Conservation (phyloP, 352 stramenopile genomes). For the Albugo laibachii region DNA sequence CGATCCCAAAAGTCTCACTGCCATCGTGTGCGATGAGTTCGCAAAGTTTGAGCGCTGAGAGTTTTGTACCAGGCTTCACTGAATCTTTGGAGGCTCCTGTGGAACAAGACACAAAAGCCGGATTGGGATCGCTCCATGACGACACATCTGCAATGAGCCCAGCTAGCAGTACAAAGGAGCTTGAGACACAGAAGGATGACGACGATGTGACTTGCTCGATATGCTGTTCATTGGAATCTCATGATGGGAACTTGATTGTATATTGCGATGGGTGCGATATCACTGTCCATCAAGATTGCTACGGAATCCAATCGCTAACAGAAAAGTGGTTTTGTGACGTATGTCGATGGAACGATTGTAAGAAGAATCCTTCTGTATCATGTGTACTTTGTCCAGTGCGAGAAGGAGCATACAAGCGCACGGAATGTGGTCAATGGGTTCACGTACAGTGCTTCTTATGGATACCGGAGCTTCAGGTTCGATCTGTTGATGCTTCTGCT, state of each 20-base stretch:
- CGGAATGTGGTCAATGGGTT: conserved; percentile 44
- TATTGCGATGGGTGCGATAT: conserved; percentile 81
- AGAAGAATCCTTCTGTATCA: neutral
- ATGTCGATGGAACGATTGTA: neutral
- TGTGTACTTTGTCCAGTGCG: conserved; percentile 57
- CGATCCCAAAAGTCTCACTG: too few species aligned
- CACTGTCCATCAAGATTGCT: conserved; percentile 80
- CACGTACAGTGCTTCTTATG: conserved; percentile 77
- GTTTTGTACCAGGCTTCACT: neutral
- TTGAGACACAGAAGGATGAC: neutral
- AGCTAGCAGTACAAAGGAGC: neutral
- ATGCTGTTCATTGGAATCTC: conserved; percentile 61
- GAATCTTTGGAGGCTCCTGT: neutral
- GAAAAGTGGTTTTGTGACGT: conserved; percentile 75
- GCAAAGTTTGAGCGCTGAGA: too few species aligned
- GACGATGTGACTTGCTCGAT: conserved; percentile 17
- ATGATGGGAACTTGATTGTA: conserved; percentile 78
- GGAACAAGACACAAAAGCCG: neutral
- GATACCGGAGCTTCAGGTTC: conserved; percentile 50
- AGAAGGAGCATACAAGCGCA: conserved; percentile 34
- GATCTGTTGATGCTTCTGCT: conserved; percentile 21
- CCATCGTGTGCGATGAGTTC: too few species aligned
- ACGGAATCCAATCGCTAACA: conserved; percentile 45
- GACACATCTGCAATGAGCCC: neutral
- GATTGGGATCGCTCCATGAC: neutral